Base-by-base conservation (phyloP, 179 eudicot species). In the Pouteria campechiana region DNA sequence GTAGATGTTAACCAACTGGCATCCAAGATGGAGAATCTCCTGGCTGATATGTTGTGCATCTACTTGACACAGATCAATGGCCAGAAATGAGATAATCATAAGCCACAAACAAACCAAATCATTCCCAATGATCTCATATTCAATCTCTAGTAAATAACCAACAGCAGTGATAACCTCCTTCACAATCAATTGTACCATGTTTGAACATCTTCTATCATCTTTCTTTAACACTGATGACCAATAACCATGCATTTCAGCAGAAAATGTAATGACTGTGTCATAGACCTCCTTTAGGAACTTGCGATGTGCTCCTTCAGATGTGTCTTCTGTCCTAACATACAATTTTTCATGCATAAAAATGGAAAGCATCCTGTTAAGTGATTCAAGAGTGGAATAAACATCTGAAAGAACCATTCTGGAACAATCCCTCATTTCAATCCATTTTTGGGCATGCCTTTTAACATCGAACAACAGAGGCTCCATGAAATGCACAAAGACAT, bases 121-220 rank as follows among this genome's bases (percentile, higher is more conserved):
- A 71, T 79, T 73, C 38, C 83, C 83, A 58, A 87, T 46, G 63
- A 83, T 83, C 55, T 78, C 84, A 53, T 83, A 88, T 58, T 83
- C 99, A 46, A 83, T 71, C 65, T 83, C 78, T 60, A 87, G 41
- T 52, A 92, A 64, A 52, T 61, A 63, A 37, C 54, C 48, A 7
- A 77, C 51, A 18, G 65, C 47, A 50, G 58, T 46, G 65, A 75
- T 54, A 38, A 80, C 64, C 73, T 92, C 94, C 44, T 61, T 74
- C 20, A 76, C 75, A 27, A 64, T 43, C 33, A 56, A 54, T 32
- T 55, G 45, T 24, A 74, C 30, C 27, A 37, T 30, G 19, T 67
- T 78, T 35, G 22, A 46, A 17, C 52, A 52, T 15, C 22, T 53
- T 23, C 36, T 41, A 28, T 31, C 52, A 25, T 41, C 46, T 28